These are phyloP conservation scores for Cyclotella distinguenda DNA, from an alignment of 108 stramenopile species.

Conservation along the genomic window DNA sequence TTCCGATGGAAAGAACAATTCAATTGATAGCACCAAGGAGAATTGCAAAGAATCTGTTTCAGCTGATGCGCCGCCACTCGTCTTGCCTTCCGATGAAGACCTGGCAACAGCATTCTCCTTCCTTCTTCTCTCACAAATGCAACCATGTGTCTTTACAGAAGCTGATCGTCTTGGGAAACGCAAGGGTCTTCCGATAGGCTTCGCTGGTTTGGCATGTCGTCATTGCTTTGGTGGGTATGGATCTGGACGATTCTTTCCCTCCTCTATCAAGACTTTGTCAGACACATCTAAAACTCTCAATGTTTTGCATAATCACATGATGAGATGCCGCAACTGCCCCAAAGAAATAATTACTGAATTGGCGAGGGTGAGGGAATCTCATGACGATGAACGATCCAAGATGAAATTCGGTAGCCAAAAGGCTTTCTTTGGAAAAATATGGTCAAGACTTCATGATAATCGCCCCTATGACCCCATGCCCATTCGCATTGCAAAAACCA, in stretches of 20 bases:
- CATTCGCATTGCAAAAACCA: background rate
- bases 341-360: conserved; percentile 55
- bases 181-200: conserved; percentile 73
- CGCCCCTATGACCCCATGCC: conserved; percentile 25
- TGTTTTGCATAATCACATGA: conserved; percentile 81
- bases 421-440: conserved; percentile 81
- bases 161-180: conserved; percentile 83
- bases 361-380: conserved; percentile 47
- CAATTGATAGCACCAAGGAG: background rate
- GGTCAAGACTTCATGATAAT: conserved; percentile 72
- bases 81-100: conserved; percentile 56
- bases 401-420: conserved; percentile 87
- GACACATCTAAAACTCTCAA: conserved; percentile 81
- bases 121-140: conserved; percentile 72
- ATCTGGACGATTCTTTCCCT: conserved; percentile 83
- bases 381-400: conserved; percentile 74
- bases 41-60: background rate
- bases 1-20: conserved; percentile 9
- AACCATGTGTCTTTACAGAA: conserved; percentile 80
- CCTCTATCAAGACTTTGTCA: conserved; percentile 81
- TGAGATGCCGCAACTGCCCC: conserved; percentile 77
- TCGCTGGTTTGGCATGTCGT: conserved; percentile 78
- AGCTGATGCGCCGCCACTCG: conserved; percentile 21
- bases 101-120: conserved; percentile 70
- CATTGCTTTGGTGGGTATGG: conserved; percentile 85